Base-by-base conservation (phyloP, 129 eudicot species). In the Erigeron canadensis region DNA sequence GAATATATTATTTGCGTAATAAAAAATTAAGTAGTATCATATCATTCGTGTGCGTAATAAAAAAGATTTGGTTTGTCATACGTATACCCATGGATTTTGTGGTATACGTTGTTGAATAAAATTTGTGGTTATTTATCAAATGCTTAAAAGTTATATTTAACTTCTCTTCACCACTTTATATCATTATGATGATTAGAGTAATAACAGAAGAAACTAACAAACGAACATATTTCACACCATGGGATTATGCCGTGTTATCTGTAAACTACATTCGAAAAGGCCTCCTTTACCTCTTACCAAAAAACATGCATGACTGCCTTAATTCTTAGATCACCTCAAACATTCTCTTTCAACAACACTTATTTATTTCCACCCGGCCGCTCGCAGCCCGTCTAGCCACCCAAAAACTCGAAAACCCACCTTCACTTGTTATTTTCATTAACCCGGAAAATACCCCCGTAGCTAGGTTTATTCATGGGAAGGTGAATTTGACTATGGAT, bases 361-460 rank as follows among this genome's bases (percentile, higher is more conserved):
- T 11, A 69, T 62, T 28, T 83, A 86, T 58, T 89, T 86, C 75
- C 81, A 81, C 74, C 91, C 86, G n/a, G n/a, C n/a, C n/a, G 0
- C 81, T 89, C 10, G 91, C 96, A 17, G 91, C 86, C 51, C 91
- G 87, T 17, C 73, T 89, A 4, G 69, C 80, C 7, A 79, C 91
- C 2, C 21, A 13, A 1, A 67, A 77, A 47, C 75, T 80, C 21
- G 50, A 80, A 51, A 63, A 74, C 39, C 88, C 82, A 0, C 86
- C 82, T 23, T 57, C 79, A 37, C 40, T 77, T 2, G 8, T 50
- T 1, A 58, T 86, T 19, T 81, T 34, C 55, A 41, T 89, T 5
- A 77, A 80, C 45, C 81, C 84, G 22, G 57, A 41, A 4, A 80
- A 84, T 13, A 84, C 84, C 58, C 91, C 87, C 0, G 96, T 91